Evolutionary conservation across 1,284 basidiomycete species (phyloP).

Genomic region (Puccinia hordei): DNA sequence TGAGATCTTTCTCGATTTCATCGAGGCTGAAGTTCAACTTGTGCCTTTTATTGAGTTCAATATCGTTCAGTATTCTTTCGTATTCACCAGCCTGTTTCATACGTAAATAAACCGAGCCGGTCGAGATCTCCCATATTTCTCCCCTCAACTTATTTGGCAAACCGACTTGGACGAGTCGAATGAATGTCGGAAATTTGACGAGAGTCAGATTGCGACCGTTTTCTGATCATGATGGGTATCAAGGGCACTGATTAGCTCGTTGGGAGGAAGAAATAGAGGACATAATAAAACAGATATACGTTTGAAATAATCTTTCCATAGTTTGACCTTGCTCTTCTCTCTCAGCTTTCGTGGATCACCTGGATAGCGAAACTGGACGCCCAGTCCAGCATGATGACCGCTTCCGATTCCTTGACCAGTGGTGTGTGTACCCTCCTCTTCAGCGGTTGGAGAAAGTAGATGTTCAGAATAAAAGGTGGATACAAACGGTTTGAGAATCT

Average conservation of each 20-base stretch:
- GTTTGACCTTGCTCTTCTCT: slow-evolving; percentile 94
- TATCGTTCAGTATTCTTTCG: slow-evolving; percentile 74
- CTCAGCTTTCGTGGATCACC: slow-evolving; percentile 66
- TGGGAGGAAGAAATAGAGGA: not conserved
- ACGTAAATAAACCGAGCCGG: slow-evolving; percentile 84
- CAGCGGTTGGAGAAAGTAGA: slow-evolving; percentile 63
- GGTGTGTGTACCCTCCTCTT: slow-evolving; percentile 60
- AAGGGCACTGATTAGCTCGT: slow-evolving; percentile 29
- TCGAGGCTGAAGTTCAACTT: slow-evolving; percentile 86
- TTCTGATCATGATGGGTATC: slow-evolving; percentile 60
- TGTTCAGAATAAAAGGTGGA: slow-evolving; percentile 92
- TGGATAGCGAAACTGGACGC: slow-evolving; percentile 58
- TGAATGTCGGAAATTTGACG: slow-evolving; percentile 94
- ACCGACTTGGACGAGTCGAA: slow-evolving; percentile 93
- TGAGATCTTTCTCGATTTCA: slow-evolving; percentile 98
- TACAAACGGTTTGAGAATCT: slow-evolving; percentile 83
- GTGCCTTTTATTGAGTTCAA: slow-evolving; percentile 65
- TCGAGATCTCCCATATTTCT: slow-evolving; percentile 97
- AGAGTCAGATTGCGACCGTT: slow-evolving; percentile 87
- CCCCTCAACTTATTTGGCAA: slow-evolving; percentile 91
- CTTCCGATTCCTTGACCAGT: slow-evolving; percentile 49
- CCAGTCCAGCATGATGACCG: slow-evolving; percentile 75
- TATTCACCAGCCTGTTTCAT: slow-evolving; percentile 85
- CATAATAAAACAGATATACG: slow-evolving; percentile 63
- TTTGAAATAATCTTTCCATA: slow-evolving; percentile 87